Base-by-base conservation (phyloP, 2,329 filamentous ascomycete genomes). In the Exophiala phaeomuriformis region DNA sequence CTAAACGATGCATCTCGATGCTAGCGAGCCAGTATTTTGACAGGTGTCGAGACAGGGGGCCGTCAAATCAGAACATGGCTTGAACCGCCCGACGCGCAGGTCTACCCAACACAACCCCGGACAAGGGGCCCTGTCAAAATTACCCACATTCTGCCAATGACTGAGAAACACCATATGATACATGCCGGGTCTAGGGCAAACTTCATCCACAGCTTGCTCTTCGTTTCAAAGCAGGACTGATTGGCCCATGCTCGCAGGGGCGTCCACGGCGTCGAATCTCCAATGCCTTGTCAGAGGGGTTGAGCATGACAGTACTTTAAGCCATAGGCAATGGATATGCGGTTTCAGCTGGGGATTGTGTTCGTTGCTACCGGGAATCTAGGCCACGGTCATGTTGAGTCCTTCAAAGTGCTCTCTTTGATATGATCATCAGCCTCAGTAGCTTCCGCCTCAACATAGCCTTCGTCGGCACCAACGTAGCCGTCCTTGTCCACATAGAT, bases 401-500 rank as follows among this genome's bases (percentile, higher is more conserved):
- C 19, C 41, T 29, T 52, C 12, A 57, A 10, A 33, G 40, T 49
- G 9, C 33, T 42, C 51, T 57, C 48, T 35, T 29, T 51, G 10
- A 57, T 35, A 49, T 49, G 51, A 35, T 54, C 48, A 10, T 35
- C 48, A 41, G 39, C 19, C 39, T 41, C 39, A 12, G 39, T 41
- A 3, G 53, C 56, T 19, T 59, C 57, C 5, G 54, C 54, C 40
- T 59, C 58, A 37, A 62, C 51, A 50, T 60, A 62, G 1, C 60
- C 60, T n/a, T 60, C 55, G 4, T 55, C 55, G 2, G 57, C 57
- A 4, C 60, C 60, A 10, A 62, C 53, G 48, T 62, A 62, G 2
- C 55, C 55, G 7, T 60, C 37, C n/a, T 60, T 45, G 4, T 52
- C 50, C 27, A 58, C 56, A 32, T 55, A 55, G 7, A 59, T 57